A percentile compares a stretch with the other conserved stretches of the same genome.
Evolutionary conservation across 2,329 filamentous ascomycete species (phyloP).

Genomic region (Pseudogymnoascus sp.): DNA sequence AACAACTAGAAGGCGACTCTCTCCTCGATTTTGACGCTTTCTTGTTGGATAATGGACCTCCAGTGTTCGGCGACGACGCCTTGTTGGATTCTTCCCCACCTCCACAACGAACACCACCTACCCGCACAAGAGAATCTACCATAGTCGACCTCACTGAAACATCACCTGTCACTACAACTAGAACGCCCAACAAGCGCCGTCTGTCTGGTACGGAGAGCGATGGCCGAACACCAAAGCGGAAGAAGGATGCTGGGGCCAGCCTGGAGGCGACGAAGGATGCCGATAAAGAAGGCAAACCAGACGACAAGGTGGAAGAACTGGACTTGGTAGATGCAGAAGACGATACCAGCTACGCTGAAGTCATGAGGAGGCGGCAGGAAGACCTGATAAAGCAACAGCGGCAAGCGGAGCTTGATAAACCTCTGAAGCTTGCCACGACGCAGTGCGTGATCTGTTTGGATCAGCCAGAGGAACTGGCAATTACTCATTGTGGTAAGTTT

Average conservation of each 20-base stretch:
- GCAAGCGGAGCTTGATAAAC: constrained; percentile 39
- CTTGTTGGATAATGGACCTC: not conserved
- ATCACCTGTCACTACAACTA: constrained; percentile 6
- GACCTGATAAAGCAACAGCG: constrained; percentile 30
- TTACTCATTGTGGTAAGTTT: constrained; percentile 57
- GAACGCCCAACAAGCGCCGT: constrained; percentile 12
- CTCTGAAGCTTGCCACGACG: constrained; percentile 44
- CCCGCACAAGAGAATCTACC: constrained; percentile 7
- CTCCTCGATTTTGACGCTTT: no score
- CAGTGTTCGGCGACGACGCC: not conserved
- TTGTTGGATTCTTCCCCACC: not conserved
- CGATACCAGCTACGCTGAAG: constrained; percentile 21
- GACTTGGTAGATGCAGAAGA: constrained; percentile 24
- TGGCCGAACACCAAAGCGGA: constrained; percentile 11
- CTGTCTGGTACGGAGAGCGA: constrained; percentile 22
- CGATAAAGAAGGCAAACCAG: constrained; percentile 11
- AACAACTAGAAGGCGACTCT: not conserved
- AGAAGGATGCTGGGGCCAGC: not conserved
- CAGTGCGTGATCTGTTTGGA: constrained; percentile 65
- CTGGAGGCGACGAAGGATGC: not conserved
- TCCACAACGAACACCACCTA: not conserved
- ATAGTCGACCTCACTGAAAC: constrained; percentile 13
- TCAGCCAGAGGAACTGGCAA: constrained; percentile 46
- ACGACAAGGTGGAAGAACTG: constrained; percentile 19
- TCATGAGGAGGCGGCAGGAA: constrained; percentile 21